A percentile compares a stretch with the other conserved stretches of the same genome.
Conservation (phyloP, 805 yeast genomes). For the Cyberlindnera suaveolens region DNA sequence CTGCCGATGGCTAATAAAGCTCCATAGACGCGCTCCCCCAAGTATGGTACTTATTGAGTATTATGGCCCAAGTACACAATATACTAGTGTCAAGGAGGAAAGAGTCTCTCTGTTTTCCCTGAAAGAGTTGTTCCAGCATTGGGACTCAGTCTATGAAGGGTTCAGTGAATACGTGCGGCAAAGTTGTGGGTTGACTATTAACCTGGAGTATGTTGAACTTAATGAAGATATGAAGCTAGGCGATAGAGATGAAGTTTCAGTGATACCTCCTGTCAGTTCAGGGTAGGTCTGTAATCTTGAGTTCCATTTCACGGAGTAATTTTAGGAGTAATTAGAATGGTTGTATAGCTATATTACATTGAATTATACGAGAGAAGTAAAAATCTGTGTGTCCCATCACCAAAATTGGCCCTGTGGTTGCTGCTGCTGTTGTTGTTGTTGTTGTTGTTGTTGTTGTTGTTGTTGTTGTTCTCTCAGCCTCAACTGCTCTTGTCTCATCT, state of each 20-base stretch:
- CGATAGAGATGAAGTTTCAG: slow-evolving; percentile 11
- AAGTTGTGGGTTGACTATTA: slow-evolving; percentile 15
- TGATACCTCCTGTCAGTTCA: slow-evolving; percentile 20
- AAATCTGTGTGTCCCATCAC: not conserved
- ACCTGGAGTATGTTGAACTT: slow-evolving; percentile 14
- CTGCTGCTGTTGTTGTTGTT: slow-evolving; percentile 3
- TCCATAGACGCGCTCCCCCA: too few relatives aligned
- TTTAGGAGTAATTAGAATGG: not conserved
- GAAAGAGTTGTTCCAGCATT: not conserved
- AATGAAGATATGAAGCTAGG: not conserved
- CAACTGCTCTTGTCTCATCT: slow-evolving; percentile 10
- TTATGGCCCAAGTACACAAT: slow-evolving; percentile 15
- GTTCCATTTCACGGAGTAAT: too few relatives aligned
- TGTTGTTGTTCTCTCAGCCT: slow-evolving; percentile 8
- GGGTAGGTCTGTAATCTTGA: slow-evolving; percentile 4
- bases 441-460: slow-evolving; percentile 13
- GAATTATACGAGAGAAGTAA: too few relatives aligned
- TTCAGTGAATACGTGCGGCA: slow-evolving; percentile 5
- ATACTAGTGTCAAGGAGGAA: slow-evolving; percentile 4
- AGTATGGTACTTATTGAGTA: slow-evolving; percentile 11
- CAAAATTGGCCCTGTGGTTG: not conserved
- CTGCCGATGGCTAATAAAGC: too few relatives aligned
- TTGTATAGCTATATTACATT: not conserved
- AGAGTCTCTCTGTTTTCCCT: not conserved
- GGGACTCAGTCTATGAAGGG: slow-evolving; percentile 1